A percentile compares a stretch with the other conserved stretches of the same genome.
Conservation (phyloP, 352 stramenopile genomes). For the Phytophthora pini region DNA sequence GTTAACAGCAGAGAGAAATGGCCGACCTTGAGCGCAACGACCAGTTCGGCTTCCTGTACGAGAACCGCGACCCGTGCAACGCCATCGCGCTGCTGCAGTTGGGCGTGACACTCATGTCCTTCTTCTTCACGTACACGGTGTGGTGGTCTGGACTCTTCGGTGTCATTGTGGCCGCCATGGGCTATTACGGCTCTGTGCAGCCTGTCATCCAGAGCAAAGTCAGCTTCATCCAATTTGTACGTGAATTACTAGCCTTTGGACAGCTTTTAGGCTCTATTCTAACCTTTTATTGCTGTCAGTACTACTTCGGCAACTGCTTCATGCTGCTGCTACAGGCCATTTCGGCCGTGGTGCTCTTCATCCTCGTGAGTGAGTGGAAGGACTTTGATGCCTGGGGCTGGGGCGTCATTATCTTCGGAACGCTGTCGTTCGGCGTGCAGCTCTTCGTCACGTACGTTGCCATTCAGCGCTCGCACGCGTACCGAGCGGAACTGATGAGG, state of each 20-base stretch:
- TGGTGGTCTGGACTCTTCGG: slow-evolving; percentile 85
- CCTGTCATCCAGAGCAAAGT: slow-evolving; percentile 90
- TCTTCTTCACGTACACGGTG: slow-evolving; percentile 85
- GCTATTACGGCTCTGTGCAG: slow-evolving; percentile 84
- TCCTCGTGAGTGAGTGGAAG: slow-evolving; percentile 82
- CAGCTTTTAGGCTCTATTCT: no score
- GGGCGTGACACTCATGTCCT: slow-evolving; percentile 67
- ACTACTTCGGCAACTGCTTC: slow-evolving; percentile 90
- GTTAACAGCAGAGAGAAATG: slow-evolving; percentile 42
- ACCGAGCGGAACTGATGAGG: slow-evolving; percentile 84
- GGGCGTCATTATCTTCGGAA: slow-evolving; percentile 75
- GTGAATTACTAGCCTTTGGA: slow-evolving; percentile 23
- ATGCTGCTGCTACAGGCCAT: slow-evolving; percentile 80
- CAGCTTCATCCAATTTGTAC: slow-evolving; percentile 89
- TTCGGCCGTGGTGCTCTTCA: slow-evolving; percentile 74
- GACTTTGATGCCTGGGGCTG: slow-evolving; percentile 79
- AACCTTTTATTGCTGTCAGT: slow-evolving; percentile 36
- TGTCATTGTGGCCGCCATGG: slow-evolving; percentile 79
- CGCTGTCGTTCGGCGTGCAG: slow-evolving; percentile 68
- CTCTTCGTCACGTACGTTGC: slow-evolving; percentile 83
- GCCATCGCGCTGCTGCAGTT: slow-evolving; percentile 82
- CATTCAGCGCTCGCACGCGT: slow-evolving; percentile 78
- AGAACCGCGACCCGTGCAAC: slow-evolving; percentile 86
- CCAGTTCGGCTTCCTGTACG: slow-evolving; percentile 84
- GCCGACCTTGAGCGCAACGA: slow-evolving; percentile 73